phyloP scores from a whole-genome alignment of 192 early-diverging fungal species.

The Coemansia sp. region DNA sequence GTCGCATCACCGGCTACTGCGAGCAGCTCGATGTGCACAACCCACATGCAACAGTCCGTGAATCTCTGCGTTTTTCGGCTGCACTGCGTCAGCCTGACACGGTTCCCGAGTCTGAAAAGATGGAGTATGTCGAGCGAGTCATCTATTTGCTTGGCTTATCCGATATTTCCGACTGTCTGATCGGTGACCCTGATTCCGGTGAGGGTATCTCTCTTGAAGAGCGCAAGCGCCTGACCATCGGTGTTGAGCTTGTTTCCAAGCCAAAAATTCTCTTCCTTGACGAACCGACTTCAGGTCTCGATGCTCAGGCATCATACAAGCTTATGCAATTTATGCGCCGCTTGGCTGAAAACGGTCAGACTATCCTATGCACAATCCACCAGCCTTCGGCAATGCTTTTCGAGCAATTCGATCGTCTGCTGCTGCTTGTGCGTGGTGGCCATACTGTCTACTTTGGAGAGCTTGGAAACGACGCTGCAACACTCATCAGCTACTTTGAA shows the following conservation, averaged over 20 bases:
- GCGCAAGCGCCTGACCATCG: conserved; percentile 85
- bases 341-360: conserved; percentile 63
- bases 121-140: conserved; percentile 73
- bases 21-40: conserved; percentile 84
- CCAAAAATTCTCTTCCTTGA: conserved; percentile 83
- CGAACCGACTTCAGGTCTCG: conserved; percentile 85
- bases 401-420: conserved; percentile 79
- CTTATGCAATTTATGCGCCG: conserved; percentile 70
- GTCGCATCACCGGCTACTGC: conserved; percentile 73
- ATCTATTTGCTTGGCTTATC: conserved; percentile 73
- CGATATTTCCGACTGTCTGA: conserved; percentile 65
- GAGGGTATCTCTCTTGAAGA: conserved; percentile 85
- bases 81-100: conserved; percentile 64
- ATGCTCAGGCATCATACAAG: conserved; percentile 75
- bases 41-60: conserved; percentile 68
- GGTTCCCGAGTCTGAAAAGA: conserved; percentile 63
- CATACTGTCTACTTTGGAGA: conserved; percentile 80
- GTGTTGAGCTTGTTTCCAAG: conserved; percentile 76
- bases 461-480: conserved; percentile 62
- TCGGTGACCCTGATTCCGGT: conserved; percentile 68
- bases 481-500: conserved; percentile 58
- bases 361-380: conserved; percentile 82
- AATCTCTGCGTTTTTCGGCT: conserved; percentile 63
- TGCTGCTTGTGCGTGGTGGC: conserved; percentile 78
- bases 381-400: conserved; percentile 84